Evolutionary conservation across 2,329 filamentous ascomycete genomes (phyloP).

Genomic region (Dactylellina cionopaga): DNA sequence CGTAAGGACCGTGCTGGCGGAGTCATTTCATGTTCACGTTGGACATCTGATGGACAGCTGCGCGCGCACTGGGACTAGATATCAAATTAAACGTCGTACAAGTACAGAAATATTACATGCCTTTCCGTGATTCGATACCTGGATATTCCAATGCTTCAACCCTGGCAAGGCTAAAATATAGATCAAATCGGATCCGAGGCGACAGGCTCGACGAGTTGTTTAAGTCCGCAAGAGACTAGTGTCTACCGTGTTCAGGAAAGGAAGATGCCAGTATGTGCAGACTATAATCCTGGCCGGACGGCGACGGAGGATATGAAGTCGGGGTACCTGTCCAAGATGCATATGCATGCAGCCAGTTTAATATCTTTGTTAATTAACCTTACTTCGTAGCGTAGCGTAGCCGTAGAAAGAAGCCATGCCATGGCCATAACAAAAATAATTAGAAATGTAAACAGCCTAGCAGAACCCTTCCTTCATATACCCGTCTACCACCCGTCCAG

Average conservation of each 20-base stretch:
- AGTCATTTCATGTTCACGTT: slow-evolving; percentile 7
- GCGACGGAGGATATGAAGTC: slow-evolving; percentile 9
- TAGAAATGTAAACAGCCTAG: slow-evolving; percentile 35
- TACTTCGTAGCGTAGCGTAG: slow-evolving; percentile 15
- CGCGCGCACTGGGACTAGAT: not conserved
- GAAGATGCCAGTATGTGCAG: not conserved
- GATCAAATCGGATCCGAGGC: slow-evolving; percentile 14
- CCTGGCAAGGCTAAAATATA: too few species aligned
- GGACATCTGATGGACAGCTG: slow-evolving; percentile 9
- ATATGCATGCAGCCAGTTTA: slow-evolving; percentile 47
- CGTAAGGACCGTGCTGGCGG: too few species aligned
- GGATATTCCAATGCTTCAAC: too few species aligned
- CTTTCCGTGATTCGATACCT: too few species aligned
- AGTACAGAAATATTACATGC: not conserved
- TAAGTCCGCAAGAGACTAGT: slow-evolving; percentile 11
- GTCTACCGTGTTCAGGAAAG: slow-evolving; percentile 18
- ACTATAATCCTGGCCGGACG: slow-evolving; percentile 9
- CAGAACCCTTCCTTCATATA: not conserved
- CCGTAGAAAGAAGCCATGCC: not conserved
- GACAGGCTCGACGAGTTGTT: slow-evolving; percentile 7
- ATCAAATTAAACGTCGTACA: slow-evolving; percentile 2
- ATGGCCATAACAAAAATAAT: not conserved
- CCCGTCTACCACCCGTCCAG: not conserved
- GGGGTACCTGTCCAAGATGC: slow-evolving; percentile 11
- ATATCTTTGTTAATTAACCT: too few species aligned